phyloP scores from a whole-genome alignment of 2,329 filamentous ascomycete species.

The Aspergillus sp. region DNA sequence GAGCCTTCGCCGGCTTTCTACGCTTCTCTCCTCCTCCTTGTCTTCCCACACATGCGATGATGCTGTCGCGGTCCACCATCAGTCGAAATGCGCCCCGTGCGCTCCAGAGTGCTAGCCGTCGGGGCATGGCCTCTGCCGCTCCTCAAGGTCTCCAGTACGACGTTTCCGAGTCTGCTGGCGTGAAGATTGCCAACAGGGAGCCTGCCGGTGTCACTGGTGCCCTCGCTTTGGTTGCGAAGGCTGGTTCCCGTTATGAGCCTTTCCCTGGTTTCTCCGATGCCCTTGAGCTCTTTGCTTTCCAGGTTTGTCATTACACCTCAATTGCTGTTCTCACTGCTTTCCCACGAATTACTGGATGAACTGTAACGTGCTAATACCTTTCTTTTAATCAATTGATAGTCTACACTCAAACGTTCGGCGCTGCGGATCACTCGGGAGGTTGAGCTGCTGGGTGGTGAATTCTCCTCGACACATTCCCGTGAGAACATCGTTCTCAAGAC shows the following conservation, averaged over 20 bases:
- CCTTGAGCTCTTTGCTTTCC: slow-evolving; percentile 95
- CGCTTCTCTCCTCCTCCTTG: slow-evolving; percentile 44
- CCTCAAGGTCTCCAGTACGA: slow-evolving; percentile 83
- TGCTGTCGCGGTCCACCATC: slow-evolving; percentile 68
- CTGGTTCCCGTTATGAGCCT: slow-evolving; percentile 88
- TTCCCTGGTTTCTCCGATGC: slow-evolving; percentile 86
- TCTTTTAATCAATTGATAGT: slow-evolving; percentile 55
- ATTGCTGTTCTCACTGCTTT: slow-evolving; percentile 18
- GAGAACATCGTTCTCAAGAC: slow-evolving; percentile 91
- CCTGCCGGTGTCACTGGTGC: slow-evolving; percentile 84
- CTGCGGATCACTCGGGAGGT: slow-evolving; percentile 92
- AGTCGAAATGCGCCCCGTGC: slow-evolving; percentile 64
- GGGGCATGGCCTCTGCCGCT: slow-evolving; percentile 64
- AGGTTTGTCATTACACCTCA: slow-evolving; percentile 58
- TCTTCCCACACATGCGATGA: slow-evolving; percentile 58
- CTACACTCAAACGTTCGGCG: slow-evolving; percentile 79
- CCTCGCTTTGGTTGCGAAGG: slow-evolving; percentile 88
- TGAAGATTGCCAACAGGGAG: slow-evolving; percentile 93
- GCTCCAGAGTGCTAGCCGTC: slow-evolving; percentile 56
- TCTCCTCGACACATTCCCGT: slow-evolving; percentile 83
- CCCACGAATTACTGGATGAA: background rate
- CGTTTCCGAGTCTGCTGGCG: slow-evolving; percentile 76
- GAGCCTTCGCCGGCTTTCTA: slow-evolving; percentile 38
- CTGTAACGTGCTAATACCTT: slow-evolving; percentile 15
- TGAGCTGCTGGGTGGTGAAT: slow-evolving; percentile 90